Evolutionary conservation across 1,139 yeast species (phyloP).

Genomic region (Pichia sp.): DNA sequence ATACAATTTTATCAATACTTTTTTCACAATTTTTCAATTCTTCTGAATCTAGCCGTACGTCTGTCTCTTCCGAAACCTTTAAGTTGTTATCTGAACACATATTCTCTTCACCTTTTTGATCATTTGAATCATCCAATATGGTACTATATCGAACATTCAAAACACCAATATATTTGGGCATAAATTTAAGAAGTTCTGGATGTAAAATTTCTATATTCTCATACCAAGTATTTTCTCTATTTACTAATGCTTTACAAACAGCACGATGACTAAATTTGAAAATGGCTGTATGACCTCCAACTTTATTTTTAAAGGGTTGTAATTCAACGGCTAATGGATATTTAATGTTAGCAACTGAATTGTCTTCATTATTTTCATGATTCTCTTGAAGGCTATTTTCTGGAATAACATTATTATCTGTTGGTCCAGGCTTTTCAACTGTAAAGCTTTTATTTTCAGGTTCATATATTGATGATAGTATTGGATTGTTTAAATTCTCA

Average conservation of each 20-base stretch:
- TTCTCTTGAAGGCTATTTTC: too few species aligned
- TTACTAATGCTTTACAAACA: slow-evolving; percentile 90
- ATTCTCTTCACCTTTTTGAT: neutral
- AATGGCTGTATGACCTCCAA: slow-evolving; percentile 98
- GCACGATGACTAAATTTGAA: slow-evolving; percentile 87
- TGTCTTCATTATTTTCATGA: neutral
- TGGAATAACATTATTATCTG: neutral
- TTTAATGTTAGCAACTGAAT: slow-evolving; percentile 21
- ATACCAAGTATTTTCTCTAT: slow-evolving; percentile 86
- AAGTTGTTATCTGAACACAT: neutral
- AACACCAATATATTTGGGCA: slow-evolving; percentile 94
- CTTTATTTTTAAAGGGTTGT: slow-evolving; percentile 83
- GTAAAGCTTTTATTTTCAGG: slow-evolving; percentile 3
- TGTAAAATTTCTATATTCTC: slow-evolving; percentile 78
- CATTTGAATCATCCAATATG: slow-evolving; percentile 28
- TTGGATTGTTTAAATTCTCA: too few species aligned
- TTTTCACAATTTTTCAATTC: neutral
- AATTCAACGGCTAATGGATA: slow-evolving; percentile 77
- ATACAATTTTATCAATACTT: neutral
- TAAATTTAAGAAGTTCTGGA: slow-evolving; percentile 68
- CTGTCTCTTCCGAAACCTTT: slow-evolving; percentile 1
- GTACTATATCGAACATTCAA: slow-evolving; percentile 78
- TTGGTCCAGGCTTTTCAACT: too few species aligned
- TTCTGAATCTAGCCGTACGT: neutral
- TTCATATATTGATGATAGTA: too few species aligned